Evolutionary conservation across 495 filamentous ascomycete species (phyloP).

Genomic region (Xylaria flabelliformis): DNA sequence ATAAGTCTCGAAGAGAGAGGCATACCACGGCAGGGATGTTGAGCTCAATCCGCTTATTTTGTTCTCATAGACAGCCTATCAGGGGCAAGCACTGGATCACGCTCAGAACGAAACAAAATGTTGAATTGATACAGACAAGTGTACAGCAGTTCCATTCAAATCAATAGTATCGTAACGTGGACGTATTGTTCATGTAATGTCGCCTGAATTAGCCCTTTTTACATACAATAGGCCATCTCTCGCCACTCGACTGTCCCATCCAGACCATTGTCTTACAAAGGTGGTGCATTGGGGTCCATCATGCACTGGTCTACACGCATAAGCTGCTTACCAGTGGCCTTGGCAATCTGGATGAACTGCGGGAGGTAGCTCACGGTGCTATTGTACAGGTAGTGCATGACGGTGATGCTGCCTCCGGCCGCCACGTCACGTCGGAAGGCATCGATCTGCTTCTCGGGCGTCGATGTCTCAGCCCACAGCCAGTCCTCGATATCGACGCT

Average conservation of each 20-base stretch:
- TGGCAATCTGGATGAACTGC: conserved; percentile 73
- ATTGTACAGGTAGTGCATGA: conserved; percentile 78
- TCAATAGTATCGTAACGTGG: not conserved
- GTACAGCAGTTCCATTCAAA: not conserved
- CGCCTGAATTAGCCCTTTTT: not conserved
- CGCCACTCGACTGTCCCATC: not conserved
- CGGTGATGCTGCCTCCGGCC: conserved; percentile 73
- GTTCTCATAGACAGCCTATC: not conserved
- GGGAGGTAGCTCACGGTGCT: conserved; percentile 70
- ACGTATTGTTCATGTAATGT: not conserved
- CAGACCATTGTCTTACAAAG: conserved; percentile 41
- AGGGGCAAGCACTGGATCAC: not conserved
- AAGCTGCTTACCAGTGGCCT: conserved; percentile 67
- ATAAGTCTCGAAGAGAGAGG: not conserved
- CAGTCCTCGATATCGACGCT: conserved; percentile 81
- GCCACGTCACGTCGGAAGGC: conserved; percentile 73
- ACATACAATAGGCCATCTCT: not conserved
- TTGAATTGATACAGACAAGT: not conserved
- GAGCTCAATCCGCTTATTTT: not conserved
- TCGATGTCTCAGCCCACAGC: conserved; percentile 68
- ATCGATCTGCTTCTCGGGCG: conserved; percentile 76
- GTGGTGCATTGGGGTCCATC: conserved; percentile 71
- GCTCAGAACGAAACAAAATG: not conserved
- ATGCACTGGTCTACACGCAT: conserved; percentile 85
- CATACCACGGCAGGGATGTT: not conserved